Evolutionary conservation across 345 rosid species (phyloP).

Genomic region (Theobroma cacao): DNA sequence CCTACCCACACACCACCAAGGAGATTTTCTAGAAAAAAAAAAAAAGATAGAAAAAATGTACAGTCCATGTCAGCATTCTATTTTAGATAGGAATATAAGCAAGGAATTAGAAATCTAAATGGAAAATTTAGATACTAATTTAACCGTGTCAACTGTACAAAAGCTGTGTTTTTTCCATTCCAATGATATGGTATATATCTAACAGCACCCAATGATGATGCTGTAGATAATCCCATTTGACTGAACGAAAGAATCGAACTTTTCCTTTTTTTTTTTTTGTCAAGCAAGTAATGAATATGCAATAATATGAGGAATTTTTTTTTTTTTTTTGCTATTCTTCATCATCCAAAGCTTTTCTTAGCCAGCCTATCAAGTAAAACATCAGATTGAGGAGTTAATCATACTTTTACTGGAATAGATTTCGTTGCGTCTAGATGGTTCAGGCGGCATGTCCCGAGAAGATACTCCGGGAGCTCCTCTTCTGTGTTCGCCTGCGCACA

Average conservation of each 20-base stretch:
- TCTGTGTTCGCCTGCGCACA: slow-evolving; percentile 69
- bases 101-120: neutral
- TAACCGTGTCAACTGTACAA: slow-evolving; percentile 22
- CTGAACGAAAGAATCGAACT: slow-evolving; percentile 10
- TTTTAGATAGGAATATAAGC: neutral
- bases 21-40: too few species aligned
- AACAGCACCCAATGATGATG: neutral
- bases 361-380: neutral
- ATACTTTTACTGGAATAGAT: slow-evolving; percentile 45
- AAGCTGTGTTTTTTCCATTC: neutral
- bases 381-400: neutral
- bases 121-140: slow-evolving; percentile 3
- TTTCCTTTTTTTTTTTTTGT: too few species aligned
- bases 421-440: slow-evolving; percentile 80
- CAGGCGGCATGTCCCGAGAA: slow-evolving; percentile 84
- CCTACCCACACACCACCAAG: neutral
- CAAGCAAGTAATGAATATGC: neutral
- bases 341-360: neutral
- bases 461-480: slow-evolving; percentile 92
- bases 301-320: neutral
- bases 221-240: neutral
- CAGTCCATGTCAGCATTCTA: too few species aligned
- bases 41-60: too few species aligned
- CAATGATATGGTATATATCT: slow-evolving; percentile 10
- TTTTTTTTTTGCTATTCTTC: neutral